A percentile compares a stretch with the other conserved stretches of the same genome.
These are phyloP conservation scores for Camellia granthamiana DNA, from an alignment of 148 eudicot genomes.

Conservation along the genomic window DNA sequence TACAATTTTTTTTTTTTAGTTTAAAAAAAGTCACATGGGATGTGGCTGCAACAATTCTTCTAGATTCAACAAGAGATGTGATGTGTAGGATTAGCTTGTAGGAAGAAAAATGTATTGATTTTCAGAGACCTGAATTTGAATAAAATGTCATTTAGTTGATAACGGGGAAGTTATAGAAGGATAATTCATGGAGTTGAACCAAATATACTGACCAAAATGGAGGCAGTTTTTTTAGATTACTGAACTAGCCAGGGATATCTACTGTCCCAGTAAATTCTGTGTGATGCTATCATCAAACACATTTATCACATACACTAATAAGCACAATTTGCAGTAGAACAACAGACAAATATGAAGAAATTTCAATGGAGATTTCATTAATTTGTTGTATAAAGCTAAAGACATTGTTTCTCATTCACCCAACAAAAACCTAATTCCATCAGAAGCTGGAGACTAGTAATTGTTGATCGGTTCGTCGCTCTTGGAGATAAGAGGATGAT, in stretches of 20 bases:
- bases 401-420: background rate
- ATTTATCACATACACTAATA: background rate
- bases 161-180: background rate
- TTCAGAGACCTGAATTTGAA: too few species aligned
- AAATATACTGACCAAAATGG: background rate
- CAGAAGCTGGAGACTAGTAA: conserved; percentile 1
- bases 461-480: conserved; percentile 33
- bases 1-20: too few species aligned
- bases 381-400: background rate
- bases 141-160: background rate
- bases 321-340: background rate
- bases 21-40: too few species aligned
- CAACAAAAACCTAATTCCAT: background rate
- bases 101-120: too few species aligned
- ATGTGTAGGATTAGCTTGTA: too few species aligned
- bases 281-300: background rate
- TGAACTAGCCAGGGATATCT: background rate
- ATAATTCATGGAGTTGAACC: background rate
- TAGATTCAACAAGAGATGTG: too few species aligned
- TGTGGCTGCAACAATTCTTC: too few species aligned
- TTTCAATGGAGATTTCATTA: background rate
- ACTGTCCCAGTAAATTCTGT: background rate
- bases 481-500: background rate
- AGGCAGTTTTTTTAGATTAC: background rate
- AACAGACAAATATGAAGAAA: background rate